These are phyloP conservation scores for Candida berthetii DNA, from an alignment of 805 yeast genomes.

Conservation along the genomic window DNA sequence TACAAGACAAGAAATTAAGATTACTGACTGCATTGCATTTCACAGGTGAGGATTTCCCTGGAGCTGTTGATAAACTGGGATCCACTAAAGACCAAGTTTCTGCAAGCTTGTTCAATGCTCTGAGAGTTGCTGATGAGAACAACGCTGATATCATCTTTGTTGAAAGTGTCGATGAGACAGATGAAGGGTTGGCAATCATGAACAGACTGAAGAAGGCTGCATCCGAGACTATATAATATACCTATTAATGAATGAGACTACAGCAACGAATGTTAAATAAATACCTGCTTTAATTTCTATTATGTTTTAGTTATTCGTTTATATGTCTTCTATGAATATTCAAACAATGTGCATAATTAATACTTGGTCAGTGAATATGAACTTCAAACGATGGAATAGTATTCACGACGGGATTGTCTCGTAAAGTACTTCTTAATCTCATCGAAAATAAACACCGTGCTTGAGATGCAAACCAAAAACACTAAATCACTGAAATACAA, in stretches of 20 bases:
- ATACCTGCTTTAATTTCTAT: neutral
- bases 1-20: constrained; percentile 37
- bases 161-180: constrained; percentile 69
- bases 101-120: constrained; percentile 60
- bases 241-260: too few species aligned
- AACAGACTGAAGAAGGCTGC: constrained; percentile 87
- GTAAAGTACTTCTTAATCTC: constrained; percentile 59
- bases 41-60: constrained; percentile 13
- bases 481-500: constrained; percentile 63
- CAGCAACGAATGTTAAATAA: constrained; percentile 5
- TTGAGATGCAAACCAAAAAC: constrained; percentile 56
- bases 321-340: too few species aligned
- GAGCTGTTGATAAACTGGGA: constrained; percentile 33
- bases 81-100: constrained; percentile 52
- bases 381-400: constrained; percentile 19
- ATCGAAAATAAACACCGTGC: constrained; percentile 82
- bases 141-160: constrained; percentile 71
- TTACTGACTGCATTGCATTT: constrained; percentile 35
- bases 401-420: constrained; percentile 9
- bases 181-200: constrained; percentile 94
- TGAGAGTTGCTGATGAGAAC: constrained; percentile 71
- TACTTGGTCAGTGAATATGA: neutral
- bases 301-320: too few species aligned
- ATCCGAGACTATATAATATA: constrained; percentile 30
- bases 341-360: constrained; percentile 6